Base-by-base conservation (phyloP, 2,329 filamentous ascomycete genomes). In the Aspergillus unguis region DNA sequence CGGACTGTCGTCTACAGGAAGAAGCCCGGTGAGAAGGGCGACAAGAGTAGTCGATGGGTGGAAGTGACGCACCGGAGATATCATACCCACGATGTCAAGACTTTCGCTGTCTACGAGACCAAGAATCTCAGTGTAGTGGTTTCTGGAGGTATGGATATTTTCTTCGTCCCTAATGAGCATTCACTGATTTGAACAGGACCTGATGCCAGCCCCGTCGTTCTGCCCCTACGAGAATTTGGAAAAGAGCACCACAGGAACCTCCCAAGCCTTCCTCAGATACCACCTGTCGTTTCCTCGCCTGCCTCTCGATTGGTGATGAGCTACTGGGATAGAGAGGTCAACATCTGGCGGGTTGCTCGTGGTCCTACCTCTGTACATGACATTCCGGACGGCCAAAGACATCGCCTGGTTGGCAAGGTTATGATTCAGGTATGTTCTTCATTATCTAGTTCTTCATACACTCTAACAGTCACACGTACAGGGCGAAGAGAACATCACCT, bases 71-170 rank as follows among this genome's bases (percentile, higher is more conserved):
- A 95, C 66, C 82, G 89, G 60, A 82, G 90, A 65, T 92, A 92
- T 66, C 94, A 99, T 67, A 84, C 87, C 42, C 92, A 97, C 70
- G 94, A 99, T 74, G 91, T 97, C 64, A 97, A 97, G 75, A 84
- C 90, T 1, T 89, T 97, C 84, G 88, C 91, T 32, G 85, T 89
- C 0, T 97, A 92, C 59, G 94, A 99, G 71, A 86, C 86, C 48
- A 85, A 82, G 46, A 84, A 84, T 45, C 83, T 96, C 65, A 97
- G 90, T 65, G 85, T 97, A 50, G 79, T 96, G 8, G 88, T 95
- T 11, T 95, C 92, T 58, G 94, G 94, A 82, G 94, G 91, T 89
- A 77, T 72, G 79, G 68, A 54, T 17, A 17, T 33, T 44, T n/a
- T 9, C 29, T 25, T 36, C 27, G 2, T 17, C 35, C 41, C 31